Base-by-base conservation (phyloP, 805 yeast genomes). In the Cyberlindnera mrakii region DNA sequence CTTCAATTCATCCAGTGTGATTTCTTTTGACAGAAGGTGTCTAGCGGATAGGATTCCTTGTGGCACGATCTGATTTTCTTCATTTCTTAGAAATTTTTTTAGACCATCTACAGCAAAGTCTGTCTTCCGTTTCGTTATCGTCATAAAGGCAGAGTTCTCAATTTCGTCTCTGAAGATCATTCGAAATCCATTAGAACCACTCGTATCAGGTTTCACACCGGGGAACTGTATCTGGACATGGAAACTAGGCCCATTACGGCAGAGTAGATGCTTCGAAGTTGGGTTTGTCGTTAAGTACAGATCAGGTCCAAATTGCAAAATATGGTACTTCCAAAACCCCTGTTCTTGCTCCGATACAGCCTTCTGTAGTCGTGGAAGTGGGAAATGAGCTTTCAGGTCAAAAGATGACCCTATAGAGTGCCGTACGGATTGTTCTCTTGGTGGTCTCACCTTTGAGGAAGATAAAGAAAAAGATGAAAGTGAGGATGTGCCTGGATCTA, bases 251-350 rank as follows among this genome's bases (percentile, higher is more conserved):
- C 78, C 85, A 49, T 70, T 68, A 29, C 84, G 64, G 42, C 83
- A 74, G 49, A 71, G 74, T 31, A 75, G 58, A 55, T 82, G 88
- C 47, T 74, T 71, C 16, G 67, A 60, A 18, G 78, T 80, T 0
- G 89, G 89, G 51, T 79, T 82, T 0, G 90, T 82, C 1, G 88
- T 74, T 37, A 82, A 54, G 54, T 80, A 81, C 37, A 79, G 62
- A 50, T 75, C 80, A 11, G 23, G 19, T 10, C 80, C 78, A 40
- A 78, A 63, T 42, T 68, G 71, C 19, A 78, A 55, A 5, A 81
- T 64, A 54, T 83, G 89, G 53, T 82, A 83, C 54, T 80, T 81
- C 59, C 61, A 57, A 20, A 54, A 57, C 2, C 18, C 34, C 20
- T 54, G 59, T 11, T 18, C 27, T 23, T 23, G 27, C 27, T 23